Percentiles rank a stretch among this genome's conserved stretches.
Evolutionary conservation across 2,329 filamentous ascomycete genomes (phyloP).

Genomic region (Scleromitrula shiraiana): DNA sequence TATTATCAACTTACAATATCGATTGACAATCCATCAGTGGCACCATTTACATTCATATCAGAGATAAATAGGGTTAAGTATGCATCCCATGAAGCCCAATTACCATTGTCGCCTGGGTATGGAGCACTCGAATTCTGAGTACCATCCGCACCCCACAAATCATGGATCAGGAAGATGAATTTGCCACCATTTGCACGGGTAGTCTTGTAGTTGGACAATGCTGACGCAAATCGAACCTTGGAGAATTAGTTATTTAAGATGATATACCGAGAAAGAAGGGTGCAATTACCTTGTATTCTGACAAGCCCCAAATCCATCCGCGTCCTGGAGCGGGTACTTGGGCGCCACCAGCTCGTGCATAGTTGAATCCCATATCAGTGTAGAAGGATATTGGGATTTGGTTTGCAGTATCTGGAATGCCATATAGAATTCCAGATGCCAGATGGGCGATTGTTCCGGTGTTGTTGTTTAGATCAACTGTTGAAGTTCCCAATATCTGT

Average conservation of each 20-base stretch:
- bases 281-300: conserved; percentile 23
- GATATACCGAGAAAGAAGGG: background rate
- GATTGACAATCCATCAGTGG: conserved; percentile 32
- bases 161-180: conserved; percentile 40
- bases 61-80: conserved; percentile 35
- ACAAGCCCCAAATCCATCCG: conserved; percentile 34
- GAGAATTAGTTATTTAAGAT: background rate
- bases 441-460: conserved; percentile 28
- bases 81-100: conserved; percentile 39
- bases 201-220: conserved; percentile 38
- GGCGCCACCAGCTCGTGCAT: conserved; percentile 34
- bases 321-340: conserved; percentile 29
- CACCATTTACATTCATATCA: conserved; percentile 33
- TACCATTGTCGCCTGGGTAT: conserved; percentile 42
- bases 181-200: conserved; percentile 34
- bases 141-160: conserved; percentile 42
- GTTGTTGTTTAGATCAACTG: conserved; percentile 26
- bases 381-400: conserved; percentile 34
- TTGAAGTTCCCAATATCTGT: conserved; percentile 5
- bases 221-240: conserved; percentile 34
- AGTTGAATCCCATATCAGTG: conserved; percentile 34
- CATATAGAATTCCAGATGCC: conserved; percentile 36
- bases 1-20: background rate
- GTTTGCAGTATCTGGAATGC: conserved; percentile 32
- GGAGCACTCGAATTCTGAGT: conserved; percentile 30